These are phyloP conservation scores for Eremomyces bilateralis DNA, from an alignment of 495 filamentous ascomycete genomes.

Conservation along the genomic window DNA sequence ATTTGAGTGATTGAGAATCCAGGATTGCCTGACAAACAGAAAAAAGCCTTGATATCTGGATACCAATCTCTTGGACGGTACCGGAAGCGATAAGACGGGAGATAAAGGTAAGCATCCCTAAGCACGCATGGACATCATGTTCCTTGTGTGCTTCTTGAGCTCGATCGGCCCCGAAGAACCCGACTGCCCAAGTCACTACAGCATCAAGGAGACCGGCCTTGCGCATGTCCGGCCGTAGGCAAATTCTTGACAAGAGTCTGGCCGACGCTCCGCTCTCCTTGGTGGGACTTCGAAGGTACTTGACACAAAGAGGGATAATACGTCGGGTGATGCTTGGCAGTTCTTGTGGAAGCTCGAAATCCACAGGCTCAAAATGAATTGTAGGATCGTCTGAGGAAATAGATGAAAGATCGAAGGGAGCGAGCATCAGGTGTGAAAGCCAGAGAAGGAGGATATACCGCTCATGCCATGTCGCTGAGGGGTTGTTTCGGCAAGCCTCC, in stretches of 20 bases:
- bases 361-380: slow-evolving; percentile 1
- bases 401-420: slow-evolving; percentile 73
- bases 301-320: slow-evolving; percentile 45
- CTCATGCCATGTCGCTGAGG: slow-evolving; percentile 55
- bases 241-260: slow-evolving; percentile 54
- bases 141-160: slow-evolving; percentile 14
- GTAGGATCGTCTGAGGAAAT: slow-evolving; percentile 48
- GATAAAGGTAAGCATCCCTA: slow-evolving; percentile 61
- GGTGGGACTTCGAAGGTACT: slow-evolving; percentile 48
- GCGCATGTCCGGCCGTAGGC: slow-evolving; percentile 77
- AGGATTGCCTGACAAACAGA: slow-evolving; percentile 27
- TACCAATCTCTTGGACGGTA: slow-evolving; percentile 29
- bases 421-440: slow-evolving; percentile 82
- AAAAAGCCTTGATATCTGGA: slow-evolving; percentile 29
- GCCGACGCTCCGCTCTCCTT: slow-evolving; percentile 80
- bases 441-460: slow-evolving; percentile 74
- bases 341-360: slow-evolving; percentile 25
- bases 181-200: slow-evolving; percentile 46
- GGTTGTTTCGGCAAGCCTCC: slow-evolving; percentile 13
- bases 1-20: slow-evolving; percentile 20
- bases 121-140: slow-evolving; percentile 32
- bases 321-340: slow-evolving; percentile 49
- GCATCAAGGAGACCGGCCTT: slow-evolving; percentile 41
- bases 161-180: slow-evolving; percentile 18
- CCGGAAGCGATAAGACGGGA: slow-evolving; percentile 42